Conservation (phyloP, 768 basidiomycete species). For the Collybia nuda region DNA sequence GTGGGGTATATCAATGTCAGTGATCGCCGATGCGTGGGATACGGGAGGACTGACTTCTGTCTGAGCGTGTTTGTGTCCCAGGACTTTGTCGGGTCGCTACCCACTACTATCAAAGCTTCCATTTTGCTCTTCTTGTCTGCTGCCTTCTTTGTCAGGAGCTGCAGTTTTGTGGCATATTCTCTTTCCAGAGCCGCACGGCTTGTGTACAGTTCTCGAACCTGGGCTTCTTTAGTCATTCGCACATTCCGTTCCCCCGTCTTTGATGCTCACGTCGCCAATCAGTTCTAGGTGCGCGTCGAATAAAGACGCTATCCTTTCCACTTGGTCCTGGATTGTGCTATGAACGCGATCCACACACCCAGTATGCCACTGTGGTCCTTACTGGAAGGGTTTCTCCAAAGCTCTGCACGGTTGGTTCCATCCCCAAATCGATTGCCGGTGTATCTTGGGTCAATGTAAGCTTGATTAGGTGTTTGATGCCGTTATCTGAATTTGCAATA, state of each 20-base stretch:
- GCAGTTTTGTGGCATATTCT: conserved; percentile 76
- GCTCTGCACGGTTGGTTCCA: conserved; percentile 23
- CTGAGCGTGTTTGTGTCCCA: conserved; percentile 52
- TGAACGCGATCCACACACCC: neutral
- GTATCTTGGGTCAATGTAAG: too few relatives aligned
- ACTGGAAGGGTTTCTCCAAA: conserved; percentile 61
- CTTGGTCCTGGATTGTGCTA: conserved; percentile 58
- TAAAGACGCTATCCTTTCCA: conserved; percentile 55
- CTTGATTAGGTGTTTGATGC: too few relatives aligned
- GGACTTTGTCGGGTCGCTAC: conserved; percentile 64
- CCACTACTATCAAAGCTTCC: conserved; percentile 55
- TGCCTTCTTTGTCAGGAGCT: conserved; percentile 63
- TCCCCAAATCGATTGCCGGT: neutral
- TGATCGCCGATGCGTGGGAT: conserved; percentile 1
- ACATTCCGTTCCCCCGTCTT: neutral
- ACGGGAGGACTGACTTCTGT: conserved; percentile 46
- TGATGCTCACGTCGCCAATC: conserved; percentile 55
- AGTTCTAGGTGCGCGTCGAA: conserved; percentile 69
- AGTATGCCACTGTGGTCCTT: conserved; percentile 14
- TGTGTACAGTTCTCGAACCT: conserved; percentile 75
- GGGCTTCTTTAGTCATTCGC: neutral
- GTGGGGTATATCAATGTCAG: conserved; percentile 3
- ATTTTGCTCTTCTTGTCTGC: conserved; percentile 69
- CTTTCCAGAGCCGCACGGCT: conserved; percentile 70
- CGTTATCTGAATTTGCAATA: too few relatives aligned